Evolutionary conservation across 2,329 filamentous ascomycete genomes (phyloP), one percentile per base, ranked within the genome.

Genomic region (Blastomyces percursus): DNA sequence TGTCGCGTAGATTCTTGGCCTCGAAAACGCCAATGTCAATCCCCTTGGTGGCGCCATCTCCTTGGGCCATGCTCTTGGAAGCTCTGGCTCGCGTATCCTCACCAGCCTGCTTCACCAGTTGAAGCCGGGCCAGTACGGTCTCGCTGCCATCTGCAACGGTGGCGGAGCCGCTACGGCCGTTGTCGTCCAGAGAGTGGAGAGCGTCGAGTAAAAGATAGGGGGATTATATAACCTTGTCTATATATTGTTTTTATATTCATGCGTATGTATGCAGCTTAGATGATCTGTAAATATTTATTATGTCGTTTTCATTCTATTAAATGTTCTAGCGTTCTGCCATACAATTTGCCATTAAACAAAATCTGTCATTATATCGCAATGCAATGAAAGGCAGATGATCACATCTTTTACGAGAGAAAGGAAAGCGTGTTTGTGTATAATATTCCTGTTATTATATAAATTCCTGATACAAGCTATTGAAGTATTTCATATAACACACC

Each of bases 101-200:
- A 91, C 91, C 1, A 96, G 92, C 0, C 78, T 97, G 65, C 81
- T 97, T 65, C 93, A 97, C 76, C 93, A 96, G 77, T 80, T 97
- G 65, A 87, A 95, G 79, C 86, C 88, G 50, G 92, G 92, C 44
- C 90, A 99, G 78, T 97, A 96, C 73, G 94, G 94, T 61, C 90
- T 93, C 67, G 94, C 92, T 19, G 92, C 92, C 2, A 97, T 99
- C 65, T 97, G 94, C 79, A 99, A 99, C 71, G 94, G 94, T 55
- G 94, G 94, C 51, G 94, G 94, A 64, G 93, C 91, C 16, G 90
- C 93, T 0, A 93, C 90, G 11, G 94, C 92, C 0, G 82, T 97
- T 72, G 90, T 97, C 58, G 90, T 99, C 61, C 92, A 97, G 77
- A 86, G 86, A 69, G 82, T 93, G 68, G 87, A 88, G 66, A 72